Evolutionary conservation across 2,329 filamentous ascomycete species (phyloP).

Genomic region (Colletotrichum noveboracense): DNA sequence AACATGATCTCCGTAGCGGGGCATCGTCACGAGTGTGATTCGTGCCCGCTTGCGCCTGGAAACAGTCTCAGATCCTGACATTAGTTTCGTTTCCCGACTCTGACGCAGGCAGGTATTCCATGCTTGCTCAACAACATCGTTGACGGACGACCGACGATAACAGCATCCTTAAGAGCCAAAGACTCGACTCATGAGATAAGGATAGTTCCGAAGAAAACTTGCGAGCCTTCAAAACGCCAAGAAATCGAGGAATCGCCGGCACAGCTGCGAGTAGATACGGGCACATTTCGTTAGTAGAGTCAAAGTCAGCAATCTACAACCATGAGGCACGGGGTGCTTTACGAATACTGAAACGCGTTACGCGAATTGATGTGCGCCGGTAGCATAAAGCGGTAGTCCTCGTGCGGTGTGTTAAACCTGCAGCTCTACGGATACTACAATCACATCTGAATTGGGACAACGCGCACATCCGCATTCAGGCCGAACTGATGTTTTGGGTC

Average conservation of each 20-base stretch:
- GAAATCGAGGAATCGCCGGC: neutral
- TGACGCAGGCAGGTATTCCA: neutral
- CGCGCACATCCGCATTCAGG: neutral
- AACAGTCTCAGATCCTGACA: neutral
- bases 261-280: neutral
- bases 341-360: neutral
- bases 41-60: neutral
- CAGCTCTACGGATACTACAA: neutral
- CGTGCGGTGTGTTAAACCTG: neutral
- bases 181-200: neutral
- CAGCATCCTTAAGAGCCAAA: neutral
- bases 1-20: neutral
- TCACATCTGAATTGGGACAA: neutral
- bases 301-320: neutral
- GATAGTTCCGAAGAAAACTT: neutral
- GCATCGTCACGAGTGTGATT: neutral
- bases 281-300: neutral
- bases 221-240: neutral
- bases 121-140: neutral
- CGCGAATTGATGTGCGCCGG: neutral
- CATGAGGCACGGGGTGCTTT: neutral
- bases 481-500: neutral
- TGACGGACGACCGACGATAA: neutral
- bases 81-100: neutral
- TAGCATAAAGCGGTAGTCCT: neutral